phyloP scores from a whole-genome alignment of 345 rosid genomes.

The Nasturtium officinale region DNA sequence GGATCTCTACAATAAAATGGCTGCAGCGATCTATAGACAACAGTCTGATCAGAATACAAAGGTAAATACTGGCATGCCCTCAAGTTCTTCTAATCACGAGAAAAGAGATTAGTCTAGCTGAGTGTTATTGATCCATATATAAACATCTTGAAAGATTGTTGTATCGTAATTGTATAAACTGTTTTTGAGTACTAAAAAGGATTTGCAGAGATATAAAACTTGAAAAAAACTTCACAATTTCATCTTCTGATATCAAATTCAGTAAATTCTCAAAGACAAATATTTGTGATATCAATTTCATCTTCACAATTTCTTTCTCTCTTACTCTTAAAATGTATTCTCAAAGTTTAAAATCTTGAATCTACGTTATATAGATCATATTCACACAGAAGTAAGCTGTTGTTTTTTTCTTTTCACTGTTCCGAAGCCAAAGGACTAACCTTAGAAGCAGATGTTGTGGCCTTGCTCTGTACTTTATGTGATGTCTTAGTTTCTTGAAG shows the following conservation, averaged over 20 bases:
- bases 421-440: slow-evolving; percentile 22
- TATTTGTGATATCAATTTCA: too few relatives aligned
- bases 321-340: not conserved
- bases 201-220: slow-evolving; percentile 19
- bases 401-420: not conserved
- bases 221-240: not conserved
- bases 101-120: slow-evolving; percentile 39
- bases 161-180: slow-evolving; percentile 18
- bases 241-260: slow-evolving; percentile 8
- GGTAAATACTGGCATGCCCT: slow-evolving; percentile 43
- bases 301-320: not conserved
- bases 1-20: slow-evolving; percentile 43
- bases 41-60: slow-evolving; percentile 52
- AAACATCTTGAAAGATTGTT: not conserved
- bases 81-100: slow-evolving; percentile 37
- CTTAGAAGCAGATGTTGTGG: slow-evolving; percentile 43
- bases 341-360: not conserved
- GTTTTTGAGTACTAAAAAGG: not conserved
- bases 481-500: slow-evolving; percentile 59
- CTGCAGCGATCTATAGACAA: slow-evolving; percentile 55
- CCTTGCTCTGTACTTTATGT: slow-evolving; percentile 17
- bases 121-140: slow-evolving; percentile 13
- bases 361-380: slow-evolving; percentile 21
- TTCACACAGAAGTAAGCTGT: slow-evolving; percentile 9
- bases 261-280: slow-evolving; percentile 16